phyloP scores from a whole-genome alignment of 2,329 filamentous ascomycete genomes.

The Fusarium ambrosium region DNA sequence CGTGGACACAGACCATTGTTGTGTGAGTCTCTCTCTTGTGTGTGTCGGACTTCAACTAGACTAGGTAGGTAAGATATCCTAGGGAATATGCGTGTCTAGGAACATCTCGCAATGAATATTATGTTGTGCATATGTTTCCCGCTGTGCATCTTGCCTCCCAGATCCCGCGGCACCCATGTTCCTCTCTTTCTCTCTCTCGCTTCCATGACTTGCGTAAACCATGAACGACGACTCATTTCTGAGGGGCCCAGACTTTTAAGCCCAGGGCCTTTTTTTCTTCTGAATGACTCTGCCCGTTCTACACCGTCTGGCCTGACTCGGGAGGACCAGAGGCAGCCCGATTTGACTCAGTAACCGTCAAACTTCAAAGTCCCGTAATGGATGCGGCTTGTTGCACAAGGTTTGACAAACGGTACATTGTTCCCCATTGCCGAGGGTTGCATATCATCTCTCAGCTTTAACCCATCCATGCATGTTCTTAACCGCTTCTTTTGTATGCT shows the following conservation, averaged over 20 bases:
- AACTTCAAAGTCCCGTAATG: background rate
- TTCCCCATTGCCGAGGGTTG: background rate
- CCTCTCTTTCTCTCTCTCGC: background rate
- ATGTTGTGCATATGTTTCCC: constrained; percentile 43
- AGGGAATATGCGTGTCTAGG: constrained; percentile 24
- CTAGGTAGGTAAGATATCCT: background rate
- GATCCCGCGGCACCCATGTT: constrained; percentile 36
- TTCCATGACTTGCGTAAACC: constrained; percentile 12
- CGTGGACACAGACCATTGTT: constrained; percentile 15
- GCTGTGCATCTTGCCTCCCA: constrained; percentile 34
- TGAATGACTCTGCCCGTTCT: constrained; percentile 29
- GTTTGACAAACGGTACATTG: constrained; percentile 14
- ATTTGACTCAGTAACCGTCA: constrained; percentile 28
- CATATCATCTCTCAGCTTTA: background rate
- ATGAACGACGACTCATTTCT: constrained; percentile 7
- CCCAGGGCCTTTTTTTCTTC: background rate
- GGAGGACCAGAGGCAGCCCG: constrained; percentile 18
- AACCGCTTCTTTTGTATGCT: background rate
- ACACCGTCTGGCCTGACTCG: constrained; percentile 29
- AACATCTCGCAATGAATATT: constrained; percentile 26
- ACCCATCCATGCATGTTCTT: background rate
- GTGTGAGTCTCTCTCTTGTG: constrained; percentile 9
- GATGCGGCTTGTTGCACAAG: constrained; percentile 19
- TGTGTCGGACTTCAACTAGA: constrained; percentile 12
- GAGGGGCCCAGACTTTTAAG: constrained; percentile 4